Base-by-base conservation (phyloP, 306 rosid genomes). In the Betula pendula region DNA sequence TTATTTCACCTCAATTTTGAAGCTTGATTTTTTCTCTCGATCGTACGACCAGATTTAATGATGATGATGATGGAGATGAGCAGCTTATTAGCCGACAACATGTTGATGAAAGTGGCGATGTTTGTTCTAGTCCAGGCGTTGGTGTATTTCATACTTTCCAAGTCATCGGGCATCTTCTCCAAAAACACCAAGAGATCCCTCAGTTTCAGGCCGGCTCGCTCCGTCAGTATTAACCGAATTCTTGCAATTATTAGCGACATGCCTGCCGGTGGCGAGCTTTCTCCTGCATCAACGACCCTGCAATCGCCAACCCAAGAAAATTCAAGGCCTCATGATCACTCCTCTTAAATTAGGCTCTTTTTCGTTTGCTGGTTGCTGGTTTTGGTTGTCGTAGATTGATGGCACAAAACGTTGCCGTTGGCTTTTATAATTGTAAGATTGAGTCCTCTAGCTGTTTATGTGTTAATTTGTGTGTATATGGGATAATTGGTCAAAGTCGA, bases 111-210 rank as follows among this genome's bases (percentile, higher is more conserved):
- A 85, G 88, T 88, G 20, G 93, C 9, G 14, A 7, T 94, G 76
- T 94, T 94, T 75, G 5, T 89, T 51, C 17, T 90, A 0, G 87
- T 94, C 35, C 98, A 92, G 71, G 86, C 73, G 75, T 77, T 94
- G 82, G 96, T 94, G 13, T 94, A 92, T 80, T 83, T 94, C 15
- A 94, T 94, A 56, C 96, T 94, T 49, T 86, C 90, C 2, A 89
- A 88, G 17, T 94, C 98, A 44, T 94, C 98, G 35, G 85, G 84
- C 81, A 62, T 89, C 70, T 92, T 94, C 90, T 89, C 94, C 84
- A 85, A 81, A 58, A 71, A 75, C 19, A 74, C 16, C 1, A 72
- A 79, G 84, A 86, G 87, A 76, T 74, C 97, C 0, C 73, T 79
- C 40, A 94, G 92, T 84, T 94, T 94, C 79, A 80, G 68, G 77